These are phyloP conservation scores for Sphaceloma murrayae DNA, from an alignment of 2,329 filamentous ascomycete species.

Conservation along the genomic window DNA sequence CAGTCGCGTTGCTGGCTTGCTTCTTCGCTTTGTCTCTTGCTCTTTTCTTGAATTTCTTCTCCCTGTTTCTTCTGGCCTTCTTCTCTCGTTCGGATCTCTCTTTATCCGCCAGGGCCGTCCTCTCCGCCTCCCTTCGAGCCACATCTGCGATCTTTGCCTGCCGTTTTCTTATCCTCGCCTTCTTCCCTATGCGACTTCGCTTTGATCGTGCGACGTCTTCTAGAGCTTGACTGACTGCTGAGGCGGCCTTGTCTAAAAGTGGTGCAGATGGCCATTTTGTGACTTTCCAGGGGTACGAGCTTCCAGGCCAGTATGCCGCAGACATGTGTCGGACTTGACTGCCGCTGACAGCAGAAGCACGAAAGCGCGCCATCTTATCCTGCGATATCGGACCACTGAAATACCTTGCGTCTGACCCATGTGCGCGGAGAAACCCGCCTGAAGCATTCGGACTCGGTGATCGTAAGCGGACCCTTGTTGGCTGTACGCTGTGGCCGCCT, in stretches of 20 bases:
- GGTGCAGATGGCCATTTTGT: constrained; percentile 19
- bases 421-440: constrained; percentile 19
- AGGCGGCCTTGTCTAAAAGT: constrained; percentile 11
- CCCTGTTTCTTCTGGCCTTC: constrained; percentile 27
- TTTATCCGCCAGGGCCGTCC: constrained; percentile 24
- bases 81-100: constrained; percentile 27
- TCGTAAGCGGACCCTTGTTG: constrained; percentile 21
- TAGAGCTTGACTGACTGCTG: not conserved
- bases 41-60: constrained; percentile 31
- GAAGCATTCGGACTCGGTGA: constrained; percentile 21
- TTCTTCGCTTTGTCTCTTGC: constrained; percentile 29
- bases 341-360: constrained; percentile 21
- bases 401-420: constrained; percentile 21
- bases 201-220: constrained; percentile 18
- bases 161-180: constrained; percentile 25
- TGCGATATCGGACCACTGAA: constrained; percentile 18
- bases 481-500: constrained; percentile 3
- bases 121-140: constrained; percentile 21
- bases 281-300: constrained; percentile 24
- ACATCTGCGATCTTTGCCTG: not conserved
- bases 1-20: not conserved
- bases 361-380: constrained; percentile 14
- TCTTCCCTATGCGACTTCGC: constrained; percentile 27
- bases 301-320: constrained; percentile 20
- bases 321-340: constrained; percentile 21